Base-by-base conservation (phyloP, 768 basidiomycete genomes). In the Xerocomus brunneocitrinus region DNA sequence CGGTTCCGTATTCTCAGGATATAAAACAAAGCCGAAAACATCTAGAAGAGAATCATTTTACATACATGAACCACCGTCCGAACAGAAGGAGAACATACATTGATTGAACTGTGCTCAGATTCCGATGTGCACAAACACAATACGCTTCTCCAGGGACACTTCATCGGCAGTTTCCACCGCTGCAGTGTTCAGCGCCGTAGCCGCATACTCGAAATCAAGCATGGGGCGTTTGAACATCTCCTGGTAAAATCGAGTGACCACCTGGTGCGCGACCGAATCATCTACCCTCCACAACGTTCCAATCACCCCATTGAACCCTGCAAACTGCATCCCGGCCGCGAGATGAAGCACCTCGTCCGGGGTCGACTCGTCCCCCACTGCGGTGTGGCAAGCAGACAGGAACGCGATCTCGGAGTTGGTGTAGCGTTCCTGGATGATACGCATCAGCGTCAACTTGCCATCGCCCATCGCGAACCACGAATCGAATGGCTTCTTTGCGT, bases 391-490 rank as follows among this genome's bases (percentile, higher is more conserved):
- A 9, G 22, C 40, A 41, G 40, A 41, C 40, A 41, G 5, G 22
- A 41, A 50, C 4, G 41, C 50, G 19, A 42, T 28, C 10, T 50
- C 50, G 1, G 49, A 50, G 3, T 50, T 41, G 8, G 41, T 35
- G 24, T 50, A 50, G 4, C 50, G 41, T 2, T 50, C 41, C 25
- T 28, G 41, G 32, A 50, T 43, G 32, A 43, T 43, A 0, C 41
- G 41, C 50, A 43, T 50, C 5, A 50, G 40, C 14, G 49, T 50
- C 1, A 50, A 31, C 49, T 42, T 31, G 0, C 41, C 50, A 8
- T 50, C 41, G 2, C 34, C 27, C 50, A 43, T 50, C n/a, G 41
- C 50, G 14, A 50, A 43, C 50, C 32, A 50, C 1, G 41, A 50
- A 1, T 43, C 32, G 31, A 50, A 50, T 13, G 49, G 49, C 5